A percentile compares a stretch with the other conserved stretches of the same genome.
Conservation (phyloP, 2,329 filamentous ascomycete species). For the Hypomyces rosellus region DNA sequence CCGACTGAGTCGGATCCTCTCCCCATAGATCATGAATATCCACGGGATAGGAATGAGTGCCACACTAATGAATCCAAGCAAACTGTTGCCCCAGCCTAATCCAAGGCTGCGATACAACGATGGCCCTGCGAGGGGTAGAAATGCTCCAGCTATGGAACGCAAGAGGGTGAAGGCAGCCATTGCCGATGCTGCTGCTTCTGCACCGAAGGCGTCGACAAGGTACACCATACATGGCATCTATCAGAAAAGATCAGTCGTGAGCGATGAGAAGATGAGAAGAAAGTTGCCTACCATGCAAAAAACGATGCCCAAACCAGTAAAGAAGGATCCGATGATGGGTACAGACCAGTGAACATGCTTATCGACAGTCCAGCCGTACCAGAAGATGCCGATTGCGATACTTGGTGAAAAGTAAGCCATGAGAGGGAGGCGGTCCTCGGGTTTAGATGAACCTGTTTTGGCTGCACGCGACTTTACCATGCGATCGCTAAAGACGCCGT, state of each 20-base stretch:
- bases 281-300: constrained; percentile 33
- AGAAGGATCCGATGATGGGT: constrained; percentile 28
- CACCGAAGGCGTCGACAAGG: constrained; percentile 23
- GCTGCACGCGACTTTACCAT: constrained; percentile 27
- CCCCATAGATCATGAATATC: too few relatives aligned
- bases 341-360: constrained; percentile 26
- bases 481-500: constrained; percentile 33
- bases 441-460: constrained; percentile 8
- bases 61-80: constrained; percentile 43
- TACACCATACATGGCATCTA: constrained; percentile 13
- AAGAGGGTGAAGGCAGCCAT: constrained; percentile 26
- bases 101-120: constrained; percentile 58
- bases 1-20: too few relatives aligned
- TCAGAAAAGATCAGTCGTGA: too few relatives aligned
- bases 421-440: constrained; percentile 29
- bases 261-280: too few relatives aligned
- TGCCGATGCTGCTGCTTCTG: constrained; percentile 14
- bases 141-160: constrained; percentile 56
- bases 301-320: constrained; percentile 3
- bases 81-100: constrained; percentile 47
- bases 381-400: constrained; percentile 28
- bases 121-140: constrained; percentile 61
- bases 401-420: constrained; percentile 26
- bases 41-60: constrained; percentile 2
- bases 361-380: constrained; percentile 30